phyloP scores from a whole-genome alignment of 768 basidiomycete species.

The Mycena metata region DNA sequence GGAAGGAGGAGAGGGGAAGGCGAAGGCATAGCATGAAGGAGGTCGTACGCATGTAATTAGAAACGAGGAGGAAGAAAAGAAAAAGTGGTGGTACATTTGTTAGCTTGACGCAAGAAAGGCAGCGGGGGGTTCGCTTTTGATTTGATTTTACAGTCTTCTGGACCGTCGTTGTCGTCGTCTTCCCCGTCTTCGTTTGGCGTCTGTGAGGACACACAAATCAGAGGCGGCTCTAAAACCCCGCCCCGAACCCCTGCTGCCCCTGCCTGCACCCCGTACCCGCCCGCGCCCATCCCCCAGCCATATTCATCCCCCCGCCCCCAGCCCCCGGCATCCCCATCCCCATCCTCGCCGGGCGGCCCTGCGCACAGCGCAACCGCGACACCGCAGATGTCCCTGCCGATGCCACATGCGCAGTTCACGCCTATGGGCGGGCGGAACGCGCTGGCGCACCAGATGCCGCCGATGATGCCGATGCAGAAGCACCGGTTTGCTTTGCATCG shows the following conservation, averaged over 20 bases:
- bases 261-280: conserved; percentile 72
- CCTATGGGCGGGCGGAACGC: conserved; percentile 61
- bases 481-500: conserved; percentile 75
- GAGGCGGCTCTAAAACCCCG: conserved; percentile 48
- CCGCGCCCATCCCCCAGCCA: too few species aligned
- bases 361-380: conserved; percentile 52
- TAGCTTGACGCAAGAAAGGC: conserved; percentile 17
- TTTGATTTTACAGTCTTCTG: conserved; percentile 24
- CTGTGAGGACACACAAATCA: background rate
- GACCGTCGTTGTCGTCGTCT: too few species aligned
- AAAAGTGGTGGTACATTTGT: conserved; percentile 31
- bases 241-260: conserved; percentile 49
- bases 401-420: conserved; percentile 55
- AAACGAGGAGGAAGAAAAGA: background rate
- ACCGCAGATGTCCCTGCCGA: conserved; percentile 54
- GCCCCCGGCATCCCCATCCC: conserved; percentile 60
- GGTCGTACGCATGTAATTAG: background rate
- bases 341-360: conserved; percentile 59
- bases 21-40: background rate
- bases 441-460: conserved; percentile 68
- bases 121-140: background rate
- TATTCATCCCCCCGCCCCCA: conserved; percentile 63
- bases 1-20: conserved; percentile 13
- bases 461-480: conserved; percentile 73
- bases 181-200: background rate